Base-by-base conservation (phyloP, 106 monocot species). In the Narthecium ossifragum region DNA sequence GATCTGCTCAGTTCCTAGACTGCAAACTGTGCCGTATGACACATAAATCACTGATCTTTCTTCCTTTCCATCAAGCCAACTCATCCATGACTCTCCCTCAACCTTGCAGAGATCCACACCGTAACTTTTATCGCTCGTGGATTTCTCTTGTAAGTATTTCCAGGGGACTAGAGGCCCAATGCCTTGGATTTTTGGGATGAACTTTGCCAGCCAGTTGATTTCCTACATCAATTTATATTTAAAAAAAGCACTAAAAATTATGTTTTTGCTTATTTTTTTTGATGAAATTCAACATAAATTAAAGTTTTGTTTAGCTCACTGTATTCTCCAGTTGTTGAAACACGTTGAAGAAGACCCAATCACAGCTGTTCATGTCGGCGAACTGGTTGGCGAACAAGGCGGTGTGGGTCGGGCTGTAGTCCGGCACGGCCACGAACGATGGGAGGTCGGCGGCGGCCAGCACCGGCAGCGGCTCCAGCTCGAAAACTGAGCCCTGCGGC, bases 121-220 rank as follows among this genome's bases (percentile, higher is more conserved):
- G 21, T 63, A 63, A 21, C 17, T 41, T 28, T 48, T 51, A n/a
- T 63, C 46, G 17, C 32, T 33, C 15, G 9, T 1, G 5, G 8
- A 32, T 12, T 22, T 47, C 1, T 11, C 21, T 4, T 48, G 20
- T 11, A 31, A 6, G 46, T 63, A 50, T 8, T 8, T 7, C 2
- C 49, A 48, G 23, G 64, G 64, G 2, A 64, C 20, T 30, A 48
- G 33, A 9, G 63, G 63, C 8, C 63, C 63, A 7, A 63, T 50
- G 14, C 49, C 47, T 31, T 24, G 31, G 2, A 34, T 28, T 26
- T n/a, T n/a, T n/a, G 27, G 59, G 11, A 41, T 18, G 11, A 26
- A 39, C 34, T 37, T 59, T 41, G 59, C 26, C n/a, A 55, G 4
- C 55, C 40, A 59, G 24, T 41, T 59, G 24, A 41, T 59, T 9